Evolutionary conservation across 371 early-diverging fungal genomes (phyloP), one percentile per base, ranked within the genome.

Genomic region (Dichotomocladium elegans): DNA sequence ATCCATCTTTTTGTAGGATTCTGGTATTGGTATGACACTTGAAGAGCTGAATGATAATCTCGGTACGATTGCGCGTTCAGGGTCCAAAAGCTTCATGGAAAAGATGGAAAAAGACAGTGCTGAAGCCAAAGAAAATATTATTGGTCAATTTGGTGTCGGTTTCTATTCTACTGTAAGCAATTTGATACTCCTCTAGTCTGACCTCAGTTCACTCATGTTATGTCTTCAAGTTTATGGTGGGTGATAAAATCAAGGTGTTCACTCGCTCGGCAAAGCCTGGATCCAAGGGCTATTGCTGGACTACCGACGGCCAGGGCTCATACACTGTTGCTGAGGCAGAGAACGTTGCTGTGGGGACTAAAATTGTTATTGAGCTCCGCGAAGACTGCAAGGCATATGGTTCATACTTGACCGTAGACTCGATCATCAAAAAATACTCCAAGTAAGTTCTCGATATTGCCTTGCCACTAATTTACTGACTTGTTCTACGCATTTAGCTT

Each of bases 81-180:
- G 93, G 22, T 90, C 96, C 17, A 89, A 92, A 65, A 90, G 88
- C 33, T 95, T 96, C 65, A 69, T 95, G 58, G 87, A 93, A 60
- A 81, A 85, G 58, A 57, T 95, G 62, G 85, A 90, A 42, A 77
- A 81, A 21, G 77, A 86, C 30, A 61, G 72, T 45, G 72, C 74
- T 28, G 68, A 76, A 30, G 82, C 85, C 40, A 86, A 74, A 47
- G 82, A 82, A 50, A 80, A 81, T 51, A 87, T 98, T 61, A 98
- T 99, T 73, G 99, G 99, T 44, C 99, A 99, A 77, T 99, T 99
- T 75, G 99, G 99, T 82, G 90, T 91, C 48, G 89, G 90, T 41
- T 90, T 92, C 64, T 90, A 92, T 60, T 91, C 89, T 35, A 89
- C 92, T 17, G 82, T 80, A 71, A 70, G 53, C 19, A 19, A 29